Evolutionary conservation across 148 eudicot species (phyloP), one percentile per base, ranked within the genome.

Genomic region (Suaeda aralocaspica): DNA sequence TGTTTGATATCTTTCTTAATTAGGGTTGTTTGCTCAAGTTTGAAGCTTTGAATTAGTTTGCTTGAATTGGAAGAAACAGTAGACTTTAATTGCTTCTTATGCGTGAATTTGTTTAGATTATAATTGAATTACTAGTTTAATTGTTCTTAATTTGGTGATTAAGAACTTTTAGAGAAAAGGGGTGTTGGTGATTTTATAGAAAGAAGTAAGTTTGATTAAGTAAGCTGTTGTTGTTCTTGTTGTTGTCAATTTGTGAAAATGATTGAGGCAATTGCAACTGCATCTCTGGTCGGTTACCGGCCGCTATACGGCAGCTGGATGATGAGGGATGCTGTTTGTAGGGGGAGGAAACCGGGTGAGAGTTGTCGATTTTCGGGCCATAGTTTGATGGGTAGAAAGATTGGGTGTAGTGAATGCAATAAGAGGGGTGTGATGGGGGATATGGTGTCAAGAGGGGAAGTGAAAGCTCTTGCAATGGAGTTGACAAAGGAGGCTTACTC

Each of bases 401-500:
- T 72, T 34, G 69, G 42, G 46, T 50, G 55, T 31, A 46, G 45
- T 51, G 33, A 39, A 30, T 57, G 58, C 15, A 78, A 76, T 57
- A 72, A 74, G 69, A 68, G 74, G n/a, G n/a, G n/a, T n/a, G n/a
- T n/a, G n/a, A n/a, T n/a, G 53, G 69, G 55, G 14, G 68, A 68
- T 18, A n/a, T 46, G 63, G 63, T 48, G 55, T 55, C 29, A 63
- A 33, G 51, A 58, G 52, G 77, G 12, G 22, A 80, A 21, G 74
- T 85, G 30, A 88, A 72, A 75, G 87, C 90, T 15, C 86, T 83
- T 64, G 91, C 98, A 41, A 86, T 82, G 92, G 98, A 87, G 63
- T 74, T 94, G 68, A 83, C 88, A 10, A 91, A 83, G 72, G 97
- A 94, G 78, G 91, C 79, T 8, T 86, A 80, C 72, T 50, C 82